Evolutionary conservation across 1,284 basidiomycete species (phyloP).

Genomic region (Sphagnurus paluster): DNA sequence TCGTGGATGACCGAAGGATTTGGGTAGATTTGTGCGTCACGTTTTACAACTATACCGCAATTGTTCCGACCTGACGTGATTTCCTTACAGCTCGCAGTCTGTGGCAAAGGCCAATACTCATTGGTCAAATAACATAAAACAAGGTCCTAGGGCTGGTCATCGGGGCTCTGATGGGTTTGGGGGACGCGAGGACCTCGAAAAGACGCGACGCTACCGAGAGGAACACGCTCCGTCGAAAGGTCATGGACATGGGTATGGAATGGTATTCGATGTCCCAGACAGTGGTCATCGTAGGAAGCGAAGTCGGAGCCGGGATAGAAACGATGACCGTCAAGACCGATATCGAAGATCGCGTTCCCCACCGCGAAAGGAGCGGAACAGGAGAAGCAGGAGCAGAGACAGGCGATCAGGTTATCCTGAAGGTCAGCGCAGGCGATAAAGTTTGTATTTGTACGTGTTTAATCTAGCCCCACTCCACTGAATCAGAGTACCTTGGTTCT

Average conservation of each 20-base stretch:
- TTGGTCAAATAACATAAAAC: conserved; percentile 75
- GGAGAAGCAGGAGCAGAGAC: conserved; percentile 25
- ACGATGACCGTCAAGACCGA: conserved; percentile 24
- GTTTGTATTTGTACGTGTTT: conserved; percentile 17
- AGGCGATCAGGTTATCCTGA: conserved; percentile 11
- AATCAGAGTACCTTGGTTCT: too few species aligned
- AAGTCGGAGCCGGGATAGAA: conserved; percentile 36
- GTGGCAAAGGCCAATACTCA: conserved; percentile 73
- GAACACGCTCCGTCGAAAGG: conserved; percentile 33
- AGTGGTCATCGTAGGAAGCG: conserved; percentile 31
- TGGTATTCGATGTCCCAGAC: conserved; percentile 72
- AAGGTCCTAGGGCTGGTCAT: conserved; percentile 42
- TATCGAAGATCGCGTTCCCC: conserved; percentile 33
- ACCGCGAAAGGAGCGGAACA: conserved; percentile 22
- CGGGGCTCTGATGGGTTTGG: conserved; percentile 52
- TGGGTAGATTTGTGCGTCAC: conserved; percentile 92
- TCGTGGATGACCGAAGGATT: conserved; percentile 98
- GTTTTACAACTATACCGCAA: conserved; percentile 25
- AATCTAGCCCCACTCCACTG: conserved; percentile 5
- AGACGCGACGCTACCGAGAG: conserved; percentile 64
- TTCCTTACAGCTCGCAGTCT: conserved; percentile 74
- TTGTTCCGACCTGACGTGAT: conserved; percentile 17
- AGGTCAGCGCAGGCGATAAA: conserved; percentile 11
- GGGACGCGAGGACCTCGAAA: conserved; percentile 72
- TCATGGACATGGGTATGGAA: conserved; percentile 50